These are phyloP conservation scores for Limtongia smithiae DNA, from an alignment of 805 yeast genomes.

Conservation along the genomic window DNA sequence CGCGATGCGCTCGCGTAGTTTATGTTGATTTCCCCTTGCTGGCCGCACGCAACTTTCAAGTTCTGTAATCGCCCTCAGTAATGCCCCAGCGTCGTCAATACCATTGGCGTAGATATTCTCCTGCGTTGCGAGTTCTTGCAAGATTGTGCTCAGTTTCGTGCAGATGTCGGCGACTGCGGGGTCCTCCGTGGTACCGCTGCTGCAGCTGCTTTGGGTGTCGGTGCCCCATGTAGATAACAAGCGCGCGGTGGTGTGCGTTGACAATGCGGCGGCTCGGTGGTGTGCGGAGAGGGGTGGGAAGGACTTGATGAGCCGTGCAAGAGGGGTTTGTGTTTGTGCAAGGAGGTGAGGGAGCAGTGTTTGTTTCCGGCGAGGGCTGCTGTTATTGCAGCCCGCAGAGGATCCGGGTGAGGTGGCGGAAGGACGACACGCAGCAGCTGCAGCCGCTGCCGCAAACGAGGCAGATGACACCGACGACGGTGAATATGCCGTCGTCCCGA, in stretches of 20 bases:
- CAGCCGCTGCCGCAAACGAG: too few species aligned
- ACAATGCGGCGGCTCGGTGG: conserved; percentile 8
- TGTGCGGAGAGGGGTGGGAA: conserved; percentile 5
- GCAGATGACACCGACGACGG: too few species aligned
- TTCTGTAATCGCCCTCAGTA: conserved; percentile 75
- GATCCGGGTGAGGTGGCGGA: conserved; percentile 3
- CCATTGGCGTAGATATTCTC: conserved; percentile 85
- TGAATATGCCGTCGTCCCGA: too few species aligned
- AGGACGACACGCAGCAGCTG: neutral
- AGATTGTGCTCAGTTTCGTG: conserved; percentile 78
- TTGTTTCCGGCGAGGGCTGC: too few species aligned
- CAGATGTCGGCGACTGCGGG: conserved; percentile 76
- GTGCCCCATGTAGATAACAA: conserved; percentile 70
- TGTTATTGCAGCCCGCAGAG: too few species aligned
- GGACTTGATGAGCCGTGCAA: conserved; percentile 18
- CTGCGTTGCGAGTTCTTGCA: conserved; percentile 78
- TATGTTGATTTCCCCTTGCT: conserved; percentile 74
- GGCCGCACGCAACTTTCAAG: conserved; percentile 88
- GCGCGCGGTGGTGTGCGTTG: conserved; percentile 16
- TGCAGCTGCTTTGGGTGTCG: too few species aligned
- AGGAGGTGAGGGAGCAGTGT: neutral
- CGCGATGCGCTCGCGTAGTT: conserved; percentile 81
- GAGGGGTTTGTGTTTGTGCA: neutral
- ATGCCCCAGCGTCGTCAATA: conserved; percentile 77
- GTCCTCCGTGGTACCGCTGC: conserved; percentile 77